Evolutionary conservation across 2,329 filamentous ascomycete genomes (phyloP).

Genomic region (Ceratocystis destructans): DNA sequence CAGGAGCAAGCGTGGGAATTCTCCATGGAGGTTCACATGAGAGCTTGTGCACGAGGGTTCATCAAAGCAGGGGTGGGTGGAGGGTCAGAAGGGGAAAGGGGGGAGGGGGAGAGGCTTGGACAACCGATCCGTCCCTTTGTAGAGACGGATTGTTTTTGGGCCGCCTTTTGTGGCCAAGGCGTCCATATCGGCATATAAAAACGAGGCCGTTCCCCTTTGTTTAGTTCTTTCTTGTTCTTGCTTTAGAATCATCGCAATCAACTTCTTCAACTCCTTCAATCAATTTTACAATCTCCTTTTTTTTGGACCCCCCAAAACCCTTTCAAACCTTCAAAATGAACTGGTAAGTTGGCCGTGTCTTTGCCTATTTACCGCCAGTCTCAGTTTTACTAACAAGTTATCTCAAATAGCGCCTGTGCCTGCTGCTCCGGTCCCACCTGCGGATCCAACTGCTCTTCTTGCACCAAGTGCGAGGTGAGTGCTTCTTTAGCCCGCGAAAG

Average conservation of each 20-base stretch:
- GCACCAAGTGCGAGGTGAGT: conserved; percentile 14
- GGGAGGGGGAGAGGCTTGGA: background rate
- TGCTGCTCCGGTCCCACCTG: conserved; percentile 15
- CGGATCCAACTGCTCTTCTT: conserved; percentile 9
- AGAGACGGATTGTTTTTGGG: background rate
- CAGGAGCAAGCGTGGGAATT: background rate
- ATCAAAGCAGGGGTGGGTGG: background rate
- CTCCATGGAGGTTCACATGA: background rate
- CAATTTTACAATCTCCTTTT: conserved; percentile 3
- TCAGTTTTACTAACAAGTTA: background rate
- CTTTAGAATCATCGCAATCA: conserved; percentile 3
- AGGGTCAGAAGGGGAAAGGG: background rate
- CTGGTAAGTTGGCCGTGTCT: conserved; percentile 12
- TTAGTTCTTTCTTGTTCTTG: conserved; percentile 1
- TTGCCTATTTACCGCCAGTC: background rate
- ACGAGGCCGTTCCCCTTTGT: background rate
- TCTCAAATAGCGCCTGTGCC: conserved; percentile 13
- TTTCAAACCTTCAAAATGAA: conserved; percentile 18
- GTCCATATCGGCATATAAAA: conserved; percentile 8
- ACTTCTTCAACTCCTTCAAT: background rate
- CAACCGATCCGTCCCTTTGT: background rate
- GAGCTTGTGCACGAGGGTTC: background rate
- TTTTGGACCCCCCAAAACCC: conserved; percentile 2
- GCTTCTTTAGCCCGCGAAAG: too few relatives aligned
- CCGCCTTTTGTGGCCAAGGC: background rate